A percentile compares a stretch with the other conserved stretches of the same genome.
Conservation (phyloP, 1,284 basidiomycete species). For the Erythrobasidium hasegawianum region DNA sequence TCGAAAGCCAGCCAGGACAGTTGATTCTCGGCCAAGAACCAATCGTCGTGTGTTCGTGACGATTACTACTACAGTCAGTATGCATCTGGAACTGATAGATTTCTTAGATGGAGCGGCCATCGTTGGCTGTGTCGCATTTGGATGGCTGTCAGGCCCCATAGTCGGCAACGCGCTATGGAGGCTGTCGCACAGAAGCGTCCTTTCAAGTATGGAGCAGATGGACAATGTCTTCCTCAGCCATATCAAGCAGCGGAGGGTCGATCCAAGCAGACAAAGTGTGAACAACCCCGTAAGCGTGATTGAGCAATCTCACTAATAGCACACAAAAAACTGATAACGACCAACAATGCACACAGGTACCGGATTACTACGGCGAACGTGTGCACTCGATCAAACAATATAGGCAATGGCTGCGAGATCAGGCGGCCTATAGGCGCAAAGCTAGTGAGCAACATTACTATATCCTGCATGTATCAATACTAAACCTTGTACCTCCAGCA, state of each 20-base stretch:
- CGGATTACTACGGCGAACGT: constrained; percentile 43
- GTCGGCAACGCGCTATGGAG: constrained; percentile 41
- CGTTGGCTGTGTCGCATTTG: constrained; percentile 40
- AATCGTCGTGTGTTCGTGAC: constrained; percentile 35
- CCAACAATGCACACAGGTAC: constrained; percentile 15
- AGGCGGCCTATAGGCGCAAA: constrained; percentile 40
- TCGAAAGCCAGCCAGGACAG: constrained; percentile 32
- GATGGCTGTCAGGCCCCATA: constrained; percentile 43
- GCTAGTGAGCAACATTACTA: constrained; percentile 20
- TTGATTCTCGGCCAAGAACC: constrained; percentile 43
- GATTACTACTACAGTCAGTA: neutral
- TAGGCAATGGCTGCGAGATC: constrained; percentile 40
- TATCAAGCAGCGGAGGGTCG: constrained; percentile 41
- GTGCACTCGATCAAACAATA: constrained; percentile 40
- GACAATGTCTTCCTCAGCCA: constrained; percentile 44
- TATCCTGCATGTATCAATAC: neutral
- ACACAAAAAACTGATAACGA: no score
- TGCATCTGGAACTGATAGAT: neutral
- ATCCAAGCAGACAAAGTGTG: constrained; percentile 42
- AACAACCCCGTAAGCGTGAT: constrained; percentile 38
- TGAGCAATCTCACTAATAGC: neutral
- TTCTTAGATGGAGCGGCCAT: constrained; percentile 40
- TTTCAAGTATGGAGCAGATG: constrained; percentile 41
- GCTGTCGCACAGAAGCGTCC: constrained; percentile 36
- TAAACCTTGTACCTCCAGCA: no score